Evolutionary conservation across 1,284 basidiomycete genomes (phyloP), one percentile per base, ranked within the genome.

Genomic region (Cystobasidium slooffiae): DNA sequence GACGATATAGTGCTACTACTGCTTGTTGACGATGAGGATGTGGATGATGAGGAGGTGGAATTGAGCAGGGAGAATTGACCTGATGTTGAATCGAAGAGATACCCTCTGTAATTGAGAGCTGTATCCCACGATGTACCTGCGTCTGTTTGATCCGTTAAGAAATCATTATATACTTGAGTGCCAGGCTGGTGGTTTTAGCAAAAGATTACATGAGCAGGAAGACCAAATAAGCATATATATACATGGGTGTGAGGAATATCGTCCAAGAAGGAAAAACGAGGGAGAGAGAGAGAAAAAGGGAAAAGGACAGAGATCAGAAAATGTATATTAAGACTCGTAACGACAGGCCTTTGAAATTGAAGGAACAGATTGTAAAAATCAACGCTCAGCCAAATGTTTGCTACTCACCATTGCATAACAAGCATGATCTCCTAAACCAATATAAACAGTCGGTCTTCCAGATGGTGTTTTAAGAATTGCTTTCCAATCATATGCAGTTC

Each of bases 81-180:
- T 47, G 37, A n/a, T 37, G 22, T 66, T 18, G 58, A 47, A 52
- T 73, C 39, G 51, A 73, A 61, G 9, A 22, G 37, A 47, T 73
- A 73, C 6, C 52, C 62, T 39, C 70, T n/a, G 63, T 65, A 73
- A 52, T 73, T 73, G 14, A 66, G 51, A 10, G 58, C 43, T 55
- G 52, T 62, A 55, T 73, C 70, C 70, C 70, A 73, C 8, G 18
- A 20, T 39, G 46, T 53, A 22, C 63, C 70, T 52, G 56, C 70
- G 41, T 59, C 44, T 14, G 70, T 58, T 20, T 43, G 20, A 43
- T 73, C 70, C n/a, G 63, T 37, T 24, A 73, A 52, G 10, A 66
- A 10, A 14, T 37, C 43, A 47, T 24, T 24, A 31, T 73, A 73
- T 18, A 12, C 12, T 18, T 73, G 70, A n/a, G 39, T 56, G 18